phyloP scores from a whole-genome alignment of 257 asterid species.

The Solanum piurae region DNA sequence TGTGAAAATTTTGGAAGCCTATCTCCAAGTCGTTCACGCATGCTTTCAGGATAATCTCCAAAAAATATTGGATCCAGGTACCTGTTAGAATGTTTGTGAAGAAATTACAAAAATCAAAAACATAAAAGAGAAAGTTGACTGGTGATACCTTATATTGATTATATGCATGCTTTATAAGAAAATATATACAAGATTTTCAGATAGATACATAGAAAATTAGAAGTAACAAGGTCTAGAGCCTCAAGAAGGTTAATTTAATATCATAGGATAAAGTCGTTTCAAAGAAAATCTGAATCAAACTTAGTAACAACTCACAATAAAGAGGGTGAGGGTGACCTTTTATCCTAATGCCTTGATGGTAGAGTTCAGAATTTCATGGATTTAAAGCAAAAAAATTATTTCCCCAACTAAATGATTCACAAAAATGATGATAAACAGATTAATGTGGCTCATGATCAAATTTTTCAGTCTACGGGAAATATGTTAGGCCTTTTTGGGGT shows the following conservation, averaged over 20 bases:
- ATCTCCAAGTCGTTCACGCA: conserved; percentile 37
- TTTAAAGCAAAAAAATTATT: not conserved
- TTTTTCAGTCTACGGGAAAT: not conserved
- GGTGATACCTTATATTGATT: not conserved
- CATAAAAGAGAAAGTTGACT: not conserved
- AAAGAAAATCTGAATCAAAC: not conserved
- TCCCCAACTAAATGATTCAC: not conserved
- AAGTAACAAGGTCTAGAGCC: not conserved
- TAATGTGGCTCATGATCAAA: not conserved
- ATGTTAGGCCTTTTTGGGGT: not conserved
- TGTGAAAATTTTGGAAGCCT: conserved; percentile 38
- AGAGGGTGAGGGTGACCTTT: not conserved
- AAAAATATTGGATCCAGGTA: conserved; percentile 39
- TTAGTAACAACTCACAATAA: not conserved
- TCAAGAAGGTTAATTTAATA: not conserved
- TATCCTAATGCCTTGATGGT: not conserved
- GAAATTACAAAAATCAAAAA: not conserved
- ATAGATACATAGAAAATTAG: not conserved
- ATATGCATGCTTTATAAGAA: not conserved
- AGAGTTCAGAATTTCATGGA: not conserved
- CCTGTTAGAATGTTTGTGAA: conserved; percentile 13
- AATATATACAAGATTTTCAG: not conserved
- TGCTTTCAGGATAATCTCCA: conserved; percentile 45
- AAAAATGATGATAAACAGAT: not conserved
- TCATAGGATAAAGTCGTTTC: not conserved